Evolutionary conservation across 2,329 filamentous ascomycete species (phyloP), one percentile per base, ranked within the genome.

Genomic region (Onygenales sp.): DNA sequence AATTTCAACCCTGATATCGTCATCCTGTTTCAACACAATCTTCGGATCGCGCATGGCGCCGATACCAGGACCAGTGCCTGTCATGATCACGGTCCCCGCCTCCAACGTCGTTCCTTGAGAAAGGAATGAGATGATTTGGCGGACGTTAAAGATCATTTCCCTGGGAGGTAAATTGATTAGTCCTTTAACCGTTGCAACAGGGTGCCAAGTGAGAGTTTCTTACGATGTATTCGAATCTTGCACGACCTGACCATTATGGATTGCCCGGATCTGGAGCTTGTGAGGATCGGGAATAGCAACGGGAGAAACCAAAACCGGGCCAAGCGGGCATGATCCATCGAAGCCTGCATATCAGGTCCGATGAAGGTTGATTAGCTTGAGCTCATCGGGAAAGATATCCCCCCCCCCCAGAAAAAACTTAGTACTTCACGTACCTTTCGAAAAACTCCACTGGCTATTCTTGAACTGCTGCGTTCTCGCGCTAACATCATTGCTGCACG

Each of bases 61-160:
- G 14, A 76, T 72, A 27, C 74, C 73, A 0, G 68, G 65, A 0
- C 67, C 67, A 1, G 72, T 73, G 17, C 70, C 70, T 6, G 69
- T 71, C 61, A 72, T 66, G 51, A 72, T 70, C 14, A 73, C 49
- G 1, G 68, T 70, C 6, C 70, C 70, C 9, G 59, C 58, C 50
- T 66, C 67, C 10, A 73, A 59, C 3, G 69, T 73, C 2, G 69
- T 72, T 2, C 69, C 67, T 46, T 69, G 65, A 2, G 66, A 70
- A 3, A 72, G 47, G 34, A 66, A 70, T 9, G 67, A 58, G 40
- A 72, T 65, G 6, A 64, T 66, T 39, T 69, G 61, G 8, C 65
- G 55, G 34, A 75, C 62, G n/a, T 60, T 57, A 54, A 72, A 72
- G 36, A 72, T 71, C 64, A 71, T 62, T 39, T 74, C 69, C 10